Conservation (phyloP, 495 filamentous ascomycete species). For the Podospora didyma region DNA sequence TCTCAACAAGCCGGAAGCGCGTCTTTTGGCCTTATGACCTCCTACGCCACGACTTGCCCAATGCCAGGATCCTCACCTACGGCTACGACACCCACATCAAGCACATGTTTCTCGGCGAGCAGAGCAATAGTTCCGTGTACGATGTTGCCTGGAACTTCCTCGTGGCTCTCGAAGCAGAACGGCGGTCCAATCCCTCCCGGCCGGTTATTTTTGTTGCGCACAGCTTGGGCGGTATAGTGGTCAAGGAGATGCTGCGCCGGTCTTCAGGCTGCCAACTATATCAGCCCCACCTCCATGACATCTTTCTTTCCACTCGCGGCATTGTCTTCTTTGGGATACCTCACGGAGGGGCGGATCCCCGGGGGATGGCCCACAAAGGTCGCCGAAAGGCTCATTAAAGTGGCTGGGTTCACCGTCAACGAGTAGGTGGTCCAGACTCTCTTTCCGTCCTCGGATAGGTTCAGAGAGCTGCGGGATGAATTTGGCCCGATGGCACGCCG, state of each 20-base stretch:
- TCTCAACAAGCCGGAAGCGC: background rate
- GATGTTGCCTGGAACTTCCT: conserved; percentile 37
- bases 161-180: conserved; percentile 26
- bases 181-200: conserved; percentile 21
- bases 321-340: conserved; percentile 43
- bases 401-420: conserved; percentile 21
- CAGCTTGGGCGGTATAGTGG: conserved; percentile 51
- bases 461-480: conserved; percentile 28
- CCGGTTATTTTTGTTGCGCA: conserved; percentile 47
- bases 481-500: conserved; percentile 23
- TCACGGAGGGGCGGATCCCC: conserved; percentile 32
- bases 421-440: conserved; percentile 23
- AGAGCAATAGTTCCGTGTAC: conserved; percentile 28
- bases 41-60: conserved; percentile 41
- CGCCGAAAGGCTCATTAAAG: conserved; percentile 17
- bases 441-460: conserved; percentile 26
- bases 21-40: conserved; percentile 46
- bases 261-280: conserved; percentile 13
- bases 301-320: conserved; percentile 33
- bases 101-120: conserved; percentile 19
- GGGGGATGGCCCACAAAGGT: conserved; percentile 8
- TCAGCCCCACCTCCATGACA: conserved; percentile 16
- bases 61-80: conserved; percentile 46
- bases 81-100: conserved; percentile 44
- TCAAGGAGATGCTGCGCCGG: conserved; percentile 39